Conservation (phyloP, 73 alveolate species). For the Paraurostyla sp. region DNA sequence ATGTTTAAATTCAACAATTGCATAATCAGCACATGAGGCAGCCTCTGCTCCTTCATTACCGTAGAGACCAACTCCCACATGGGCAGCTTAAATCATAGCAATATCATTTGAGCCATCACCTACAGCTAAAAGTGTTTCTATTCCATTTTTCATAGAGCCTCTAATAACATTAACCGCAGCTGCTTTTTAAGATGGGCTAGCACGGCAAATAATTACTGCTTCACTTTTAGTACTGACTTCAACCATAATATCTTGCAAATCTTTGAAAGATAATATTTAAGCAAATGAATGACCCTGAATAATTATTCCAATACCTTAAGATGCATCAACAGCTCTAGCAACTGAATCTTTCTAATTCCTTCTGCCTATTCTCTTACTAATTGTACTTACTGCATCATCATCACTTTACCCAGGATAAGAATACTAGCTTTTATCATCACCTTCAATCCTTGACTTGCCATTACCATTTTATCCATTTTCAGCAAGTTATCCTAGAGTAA, state of each 20-base stretch:
- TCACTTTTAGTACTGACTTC: slow-evolving; percentile 58
- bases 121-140: slow-evolving; percentile 43
- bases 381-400: no score
- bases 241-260: slow-evolving; percentile 66
- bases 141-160: slow-evolving; percentile 60
- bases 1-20: slow-evolving; percentile 72
- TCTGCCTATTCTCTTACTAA: neutral
- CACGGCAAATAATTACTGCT: slow-evolving; percentile 92
- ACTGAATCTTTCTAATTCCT: neutral
- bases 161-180: slow-evolving; percentile 87
- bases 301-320: slow-evolving; percentile 81
- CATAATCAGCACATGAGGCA: slow-evolving; percentile 78
- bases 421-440: no score
- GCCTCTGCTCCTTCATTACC: slow-evolving; percentile 79
- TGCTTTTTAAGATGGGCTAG: slow-evolving; percentile 94
- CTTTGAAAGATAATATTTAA: slow-evolving; percentile 64
- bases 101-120: slow-evolving; percentile 75
- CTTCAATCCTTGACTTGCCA: no score
- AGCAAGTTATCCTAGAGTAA: no score
- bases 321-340: no score
- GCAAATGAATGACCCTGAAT: slow-evolving; percentile 76
- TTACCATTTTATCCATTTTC: no score
- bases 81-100: slow-evolving; percentile 58
- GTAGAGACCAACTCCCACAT: slow-evolving; percentile 61
- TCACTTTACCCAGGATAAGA: no score